A percentile compares a stretch with the other conserved stretches of the same genome.
Evolutionary conservation across 495 filamentous ascomycete species (phyloP).

Genomic region (Pyrenula aspistea): DNA sequence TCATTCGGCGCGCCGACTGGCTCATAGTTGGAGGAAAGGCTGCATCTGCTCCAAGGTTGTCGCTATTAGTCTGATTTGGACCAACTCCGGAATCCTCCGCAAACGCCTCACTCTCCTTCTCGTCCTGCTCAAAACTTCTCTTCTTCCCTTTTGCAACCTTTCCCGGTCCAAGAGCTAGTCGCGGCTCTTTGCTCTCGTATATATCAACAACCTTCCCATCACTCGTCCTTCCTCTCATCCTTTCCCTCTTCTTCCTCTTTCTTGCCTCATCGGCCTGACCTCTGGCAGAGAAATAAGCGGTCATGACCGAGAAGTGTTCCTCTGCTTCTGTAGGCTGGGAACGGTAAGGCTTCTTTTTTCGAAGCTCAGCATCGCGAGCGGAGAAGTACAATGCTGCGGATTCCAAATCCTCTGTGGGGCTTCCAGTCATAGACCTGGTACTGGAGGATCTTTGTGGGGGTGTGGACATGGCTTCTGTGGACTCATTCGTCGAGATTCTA

Average conservation of each 20-base stretch:
- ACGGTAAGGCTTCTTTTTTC: not conserved
- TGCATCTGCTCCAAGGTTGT: too few species aligned
- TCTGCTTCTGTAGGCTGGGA: not conserved
- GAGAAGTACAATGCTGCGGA: not conserved
- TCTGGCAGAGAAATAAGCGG: not conserved
- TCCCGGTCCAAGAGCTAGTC: too few species aligned
- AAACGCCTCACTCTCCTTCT: constrained; percentile 20
- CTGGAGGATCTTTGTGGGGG: too few species aligned
- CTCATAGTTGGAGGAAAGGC: too few species aligned
- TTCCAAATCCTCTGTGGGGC: not conserved
- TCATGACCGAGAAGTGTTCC: not conserved
- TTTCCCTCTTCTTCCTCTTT: constrained; percentile 9
- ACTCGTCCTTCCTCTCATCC: constrained; percentile 11
- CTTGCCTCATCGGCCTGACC: constrained; percentile 6
- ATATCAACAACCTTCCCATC: too few species aligned
- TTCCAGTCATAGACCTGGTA: not conserved
- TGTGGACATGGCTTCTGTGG: not conserved
- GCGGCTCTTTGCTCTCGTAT: too few species aligned
- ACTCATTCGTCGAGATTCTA: not conserved
- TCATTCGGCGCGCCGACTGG: too few species aligned
- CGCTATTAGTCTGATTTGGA: too few species aligned
- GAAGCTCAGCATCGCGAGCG: constrained; percentile 2
- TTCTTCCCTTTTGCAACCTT: constrained; percentile 21
- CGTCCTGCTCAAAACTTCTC: constrained; percentile 24
- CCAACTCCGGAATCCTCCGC: constrained; percentile 14